Base-by-base conservation (phyloP, 164 flowering plant species). In the Houttuynia cordata region DNA sequence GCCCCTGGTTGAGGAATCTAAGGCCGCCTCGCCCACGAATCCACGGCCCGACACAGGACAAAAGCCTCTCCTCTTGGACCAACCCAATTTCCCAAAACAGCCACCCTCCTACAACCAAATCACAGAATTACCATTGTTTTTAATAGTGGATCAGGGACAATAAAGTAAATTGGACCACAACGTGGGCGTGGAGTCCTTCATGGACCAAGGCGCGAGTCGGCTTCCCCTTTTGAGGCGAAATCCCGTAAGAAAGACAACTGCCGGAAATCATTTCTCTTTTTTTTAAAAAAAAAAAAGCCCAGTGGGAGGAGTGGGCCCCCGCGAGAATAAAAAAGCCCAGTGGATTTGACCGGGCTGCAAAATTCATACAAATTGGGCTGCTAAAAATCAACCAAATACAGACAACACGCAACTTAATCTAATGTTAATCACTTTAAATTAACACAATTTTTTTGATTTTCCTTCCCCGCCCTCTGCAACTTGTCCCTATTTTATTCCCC, bases 271-370 rank as follows among this genome's bases (percentile, higher is more conserved):
- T 18, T 17, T 30, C 37, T 30, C 6, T 30, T 30, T 30, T 30
- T 30, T 30, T 30, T 2, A 30, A 30, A 30, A 53, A n/a, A 39
- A 57, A 52, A n/a, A 41, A 19, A 62, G 58, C 58, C 57, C 37
- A 62, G 53, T 52, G 37, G 57, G 64, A 21, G 6, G 30, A 30
- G 37, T 30, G 37, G 37, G 37, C 37, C 57, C 30, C 22, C 64
- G n/a, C 50, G 40, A 62, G 69, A 59, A 67, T 71, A 60, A 68
- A 60, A 68, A 68, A 71, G 65, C 72, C 69, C 60, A 30, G 37
- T 30, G 58, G 59, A 71, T 74, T 66, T 66, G 65, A 67, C 78
- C 55, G 60, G 59, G 60, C 70, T 63, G 73, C 54, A 59, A 66
- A 59, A 64, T n/a, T 57, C 25, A 62, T 65, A 64, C 53, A 60